Evolutionary conservation across 2,329 filamentous ascomycete species (phyloP).

Genomic region (Diaporthe ilicicola): DNA sequence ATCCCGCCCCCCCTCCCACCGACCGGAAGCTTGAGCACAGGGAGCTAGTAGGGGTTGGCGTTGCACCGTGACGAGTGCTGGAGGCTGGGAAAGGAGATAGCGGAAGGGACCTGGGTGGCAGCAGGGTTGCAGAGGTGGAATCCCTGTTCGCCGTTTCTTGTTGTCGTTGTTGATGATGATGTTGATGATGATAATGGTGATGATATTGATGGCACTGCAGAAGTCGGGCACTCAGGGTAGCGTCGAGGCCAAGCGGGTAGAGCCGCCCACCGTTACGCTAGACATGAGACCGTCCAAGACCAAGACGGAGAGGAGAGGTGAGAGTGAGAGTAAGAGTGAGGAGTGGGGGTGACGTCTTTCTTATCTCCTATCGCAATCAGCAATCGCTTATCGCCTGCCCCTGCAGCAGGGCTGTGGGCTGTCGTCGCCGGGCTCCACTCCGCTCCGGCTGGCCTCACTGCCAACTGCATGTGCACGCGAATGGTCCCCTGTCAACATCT

Average conservation of each 20-base stretch:
- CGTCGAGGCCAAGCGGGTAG: not conserved
- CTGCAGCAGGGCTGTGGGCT: not conserved
- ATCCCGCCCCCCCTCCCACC: too few species aligned
- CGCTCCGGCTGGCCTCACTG: not conserved
- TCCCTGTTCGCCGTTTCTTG: too few species aligned
- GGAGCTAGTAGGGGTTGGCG: not conserved
- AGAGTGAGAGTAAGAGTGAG: not conserved
- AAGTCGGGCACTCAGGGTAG: not conserved
- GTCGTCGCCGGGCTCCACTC: not conserved
- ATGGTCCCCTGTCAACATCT: not conserved
- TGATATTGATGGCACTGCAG: not conserved
- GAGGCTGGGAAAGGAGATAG: not conserved
- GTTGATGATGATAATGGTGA: not conserved
- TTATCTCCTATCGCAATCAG: slow-evolving; percentile 7
- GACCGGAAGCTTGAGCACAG: not conserved
- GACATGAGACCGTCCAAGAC: not conserved
- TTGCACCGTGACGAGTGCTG: not conserved
- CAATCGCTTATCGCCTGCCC: not conserved
- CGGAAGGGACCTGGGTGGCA: not conserved
- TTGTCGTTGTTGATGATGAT: not conserved
- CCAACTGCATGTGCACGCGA: not conserved
- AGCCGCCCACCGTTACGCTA: slow-evolving; percentile 3
- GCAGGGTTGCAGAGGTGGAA: too few species aligned
- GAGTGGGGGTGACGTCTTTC: not conserved
- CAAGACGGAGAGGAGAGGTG: too few species aligned